Percentiles rank a stretch among this genome's conserved stretches.
Evolutionary conservation across 192 early-diverging fungal species (phyloP).

Genomic region (Linnemannia zychae): DNA sequence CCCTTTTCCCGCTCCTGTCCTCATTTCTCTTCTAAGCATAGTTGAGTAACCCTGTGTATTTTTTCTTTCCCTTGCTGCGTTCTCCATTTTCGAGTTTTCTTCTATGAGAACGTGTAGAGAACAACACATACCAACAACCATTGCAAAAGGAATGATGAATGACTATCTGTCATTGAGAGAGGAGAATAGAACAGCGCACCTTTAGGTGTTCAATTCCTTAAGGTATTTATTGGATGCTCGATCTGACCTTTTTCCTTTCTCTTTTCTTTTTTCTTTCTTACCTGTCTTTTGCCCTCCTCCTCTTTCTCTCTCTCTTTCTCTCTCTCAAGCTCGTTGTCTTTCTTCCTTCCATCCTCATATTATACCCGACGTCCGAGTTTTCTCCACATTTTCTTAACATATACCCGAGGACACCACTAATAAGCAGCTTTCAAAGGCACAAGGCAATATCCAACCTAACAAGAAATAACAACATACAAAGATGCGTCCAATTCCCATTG

Average conservation of each 20-base stretch:
- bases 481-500: slow-evolving; percentile 34
- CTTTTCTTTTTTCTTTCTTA: not conserved
- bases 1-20: not conserved
- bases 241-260: not conserved
- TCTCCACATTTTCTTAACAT: not conserved
- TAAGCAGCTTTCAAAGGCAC: not conserved
- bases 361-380: not conserved
- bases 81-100: not conserved
- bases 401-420: not conserved
- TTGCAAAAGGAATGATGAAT: not conserved
- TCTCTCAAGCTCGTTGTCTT: too few species aligned
- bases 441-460: not conserved
- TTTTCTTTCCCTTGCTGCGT: not conserved
- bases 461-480: slow-evolving; percentile 1
- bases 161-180: not conserved
- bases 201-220: not conserved
- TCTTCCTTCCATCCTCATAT: not conserved
- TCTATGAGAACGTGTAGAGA: not conserved
- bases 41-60: not conserved
- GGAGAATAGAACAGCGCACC: not conserved
- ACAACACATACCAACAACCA: not conserved
- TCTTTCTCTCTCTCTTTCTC: not conserved
- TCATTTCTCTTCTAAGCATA: not conserved
- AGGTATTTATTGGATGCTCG: not conserved
- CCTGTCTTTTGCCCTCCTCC: slow-evolving; percentile 3